These are phyloP conservation scores for Trichoderma afroharzianum DNA, from an alignment of 2,329 filamentous ascomycete genomes.

Conservation along the genomic window DNA sequence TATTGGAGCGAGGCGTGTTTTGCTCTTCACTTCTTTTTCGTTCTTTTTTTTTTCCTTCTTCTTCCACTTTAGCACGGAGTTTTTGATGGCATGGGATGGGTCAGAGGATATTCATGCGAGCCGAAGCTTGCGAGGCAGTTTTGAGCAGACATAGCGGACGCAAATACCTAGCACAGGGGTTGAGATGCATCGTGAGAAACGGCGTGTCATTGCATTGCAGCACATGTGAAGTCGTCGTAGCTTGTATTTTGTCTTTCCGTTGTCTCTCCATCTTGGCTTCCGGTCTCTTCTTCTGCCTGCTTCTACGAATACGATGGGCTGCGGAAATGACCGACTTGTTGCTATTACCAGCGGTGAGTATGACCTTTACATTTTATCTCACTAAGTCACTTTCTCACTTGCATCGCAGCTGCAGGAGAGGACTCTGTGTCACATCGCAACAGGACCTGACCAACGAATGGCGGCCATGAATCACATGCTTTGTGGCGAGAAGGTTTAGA, in stretches of 20 bases:
- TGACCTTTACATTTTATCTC: background rate
- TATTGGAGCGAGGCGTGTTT: background rate
- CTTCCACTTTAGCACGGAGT: slow-evolving; percentile 16
- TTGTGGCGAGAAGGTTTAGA: background rate
- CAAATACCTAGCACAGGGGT: slow-evolving; percentile 9
- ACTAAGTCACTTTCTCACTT: too few species aligned
- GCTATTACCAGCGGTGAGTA: background rate
- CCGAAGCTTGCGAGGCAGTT: background rate
- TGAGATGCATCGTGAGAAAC: background rate
- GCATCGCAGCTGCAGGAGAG: background rate
- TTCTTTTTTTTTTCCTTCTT: background rate
- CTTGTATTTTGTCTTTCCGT: background rate
- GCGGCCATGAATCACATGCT: background rate
- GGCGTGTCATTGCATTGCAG: background rate
- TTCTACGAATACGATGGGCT: background rate
- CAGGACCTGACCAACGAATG: background rate
- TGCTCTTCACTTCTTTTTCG: background rate
- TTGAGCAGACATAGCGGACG: background rate
- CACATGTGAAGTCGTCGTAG: background rate
- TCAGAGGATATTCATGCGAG: slow-evolving; percentile 1
- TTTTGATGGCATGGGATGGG: slow-evolving; percentile 6
- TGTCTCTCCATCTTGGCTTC: background rate
- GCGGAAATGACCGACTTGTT: background rate
- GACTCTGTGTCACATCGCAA: background rate
- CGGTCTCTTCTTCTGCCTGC: background rate